phyloP scores from a whole-genome alignment of 2,329 filamentous ascomycete genomes.

The Sphaerulina musiva region DNA sequence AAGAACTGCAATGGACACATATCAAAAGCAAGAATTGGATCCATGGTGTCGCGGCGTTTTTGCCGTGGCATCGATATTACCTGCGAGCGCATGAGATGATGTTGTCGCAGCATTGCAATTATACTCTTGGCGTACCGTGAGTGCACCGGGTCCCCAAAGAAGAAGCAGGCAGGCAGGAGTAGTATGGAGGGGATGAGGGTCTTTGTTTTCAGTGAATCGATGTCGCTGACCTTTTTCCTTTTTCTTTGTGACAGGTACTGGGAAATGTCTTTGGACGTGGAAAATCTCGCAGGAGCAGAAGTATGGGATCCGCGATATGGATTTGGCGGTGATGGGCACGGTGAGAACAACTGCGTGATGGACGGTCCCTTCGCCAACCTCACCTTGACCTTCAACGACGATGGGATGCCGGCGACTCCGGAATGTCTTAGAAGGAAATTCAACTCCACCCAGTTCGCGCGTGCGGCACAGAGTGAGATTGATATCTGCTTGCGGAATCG shows the following conservation, averaged over 20 bases:
- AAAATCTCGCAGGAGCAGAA: slow-evolving; percentile 13
- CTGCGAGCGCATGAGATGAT: slow-evolving; percentile 18
- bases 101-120: slow-evolving; percentile 19
- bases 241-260: slow-evolving; percentile 14
- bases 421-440: slow-evolving; percentile 15
- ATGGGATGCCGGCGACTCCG: slow-evolving; percentile 2
- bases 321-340: slow-evolving; percentile 16
- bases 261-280: slow-evolving; percentile 16
- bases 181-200: too few relatives aligned
- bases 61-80: slow-evolving; percentile 24
- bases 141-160: background rate
- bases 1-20: slow-evolving; percentile 22
- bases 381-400: slow-evolving; percentile 12
- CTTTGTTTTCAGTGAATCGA: too few relatives aligned
- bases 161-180: too few relatives aligned
- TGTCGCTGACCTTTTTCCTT: background rate
- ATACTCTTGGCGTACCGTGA: slow-evolving; percentile 16
- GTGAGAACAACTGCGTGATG: slow-evolving; percentile 11
- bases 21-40: slow-evolving; percentile 22
- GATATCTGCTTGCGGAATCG: slow-evolving; percentile 15
- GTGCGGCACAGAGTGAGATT: slow-evolving; percentile 14
- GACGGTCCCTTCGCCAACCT: slow-evolving; percentile 19
- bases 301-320: slow-evolving; percentile 18
- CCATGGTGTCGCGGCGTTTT: slow-evolving; percentile 20
- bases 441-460: slow-evolving; percentile 11